Base-by-base conservation (phyloP, 1,284 basidiomycete genomes). In the Thelephora terrestris region DNA sequence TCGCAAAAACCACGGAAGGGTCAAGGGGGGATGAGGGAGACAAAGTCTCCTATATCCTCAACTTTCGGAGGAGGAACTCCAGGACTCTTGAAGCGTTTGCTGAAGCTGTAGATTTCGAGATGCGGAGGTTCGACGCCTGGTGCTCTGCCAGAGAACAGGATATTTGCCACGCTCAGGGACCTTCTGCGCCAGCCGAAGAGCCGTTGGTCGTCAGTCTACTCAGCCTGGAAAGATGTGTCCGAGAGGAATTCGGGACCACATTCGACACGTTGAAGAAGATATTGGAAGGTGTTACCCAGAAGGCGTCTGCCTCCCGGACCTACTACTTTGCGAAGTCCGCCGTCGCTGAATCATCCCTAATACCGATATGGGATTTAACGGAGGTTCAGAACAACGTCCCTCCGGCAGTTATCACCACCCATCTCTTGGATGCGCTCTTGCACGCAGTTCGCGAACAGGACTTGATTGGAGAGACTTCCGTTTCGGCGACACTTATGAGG, bases 81-180 rank as follows among this genome's bases (percentile, higher is more conserved):
- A 76, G 75, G 37, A 91, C 87, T 0, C 65, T 83, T 12, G 85
- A 91, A 59, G 90, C 91, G 0, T 91, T 91, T 59, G 78, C 83
- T 0, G 86, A 88, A 50, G 85, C 85, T 0, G 65, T 90, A 40
- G 78, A 81, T 43, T 52, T 62, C 7, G 74, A 85, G 48, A 62
- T 91, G 3, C 69, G 70, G 16, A 53, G 55, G 0, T 78, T 90
- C 50, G 75, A 85, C 49, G 56, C 55, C 3, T 92, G 87, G 87
- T 83, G 86, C 53, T 78, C 87, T 0, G 62, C 64, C 2, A 71
- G 70, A 43, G 90, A 93, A 63, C 76, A 81, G 52, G 66, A 67
- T 0, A 81, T 91, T 42, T 78, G 76, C 55, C 65, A 67, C 18
- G 75, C 81, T 3, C 63, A 70, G 46, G 69, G 67, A 7, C 50